Evolutionary conservation across 768 basidiomycete genomes (phyloP), one percentile per base, ranked within the genome.

Genomic region (Amanita fuliginea): DNA sequence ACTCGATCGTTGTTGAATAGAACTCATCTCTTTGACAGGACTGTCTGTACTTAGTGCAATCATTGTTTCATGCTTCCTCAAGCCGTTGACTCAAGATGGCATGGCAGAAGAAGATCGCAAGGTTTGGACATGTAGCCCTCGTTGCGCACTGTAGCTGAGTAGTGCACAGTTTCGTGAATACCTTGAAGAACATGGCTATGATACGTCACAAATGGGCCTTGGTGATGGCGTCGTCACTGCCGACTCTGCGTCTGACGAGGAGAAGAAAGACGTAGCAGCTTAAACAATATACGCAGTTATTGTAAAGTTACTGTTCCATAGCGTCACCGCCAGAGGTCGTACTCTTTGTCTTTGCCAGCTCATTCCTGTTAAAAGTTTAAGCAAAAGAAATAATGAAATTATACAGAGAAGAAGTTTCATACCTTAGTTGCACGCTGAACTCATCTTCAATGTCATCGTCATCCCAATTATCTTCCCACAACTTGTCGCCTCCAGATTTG

Each of bases 381-480:
- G 19, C n/a, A n/a, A 18, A 6, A 13, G 9, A 18, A 24, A 21
- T 18, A 2, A 34, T n/a, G n/a, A n/a, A n/a, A n/a, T n/a, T n/a
- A n/a, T n/a, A n/a, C n/a, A 11, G 6, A 6, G 2, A 6, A 19
- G 5, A n/a, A 22, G 19, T 14, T 6, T 6, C 86, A 57, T 62
- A 94, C 96, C 96, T 80, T 57, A 99, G 70, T 67, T 96, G 92
- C 46, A 88, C 82, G 58, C 90, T 93, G 62, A 99, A 99, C 56
- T 96, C 92, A 58, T 97, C 94, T 63, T 95, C 95, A 53, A 96
- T 83, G 66, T 98, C 95, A 67, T 99, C 96, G 58, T 99, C 96
- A 60, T 99, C 96, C 96, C 96, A 99, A 63, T 97, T 97, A 58
- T 98, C 96, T 71, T 99, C 96, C 96, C 96, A 99, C 9, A 99